phyloP scores from a whole-genome alignment of 768 basidiomycete species.

The Russula emetica region DNA sequence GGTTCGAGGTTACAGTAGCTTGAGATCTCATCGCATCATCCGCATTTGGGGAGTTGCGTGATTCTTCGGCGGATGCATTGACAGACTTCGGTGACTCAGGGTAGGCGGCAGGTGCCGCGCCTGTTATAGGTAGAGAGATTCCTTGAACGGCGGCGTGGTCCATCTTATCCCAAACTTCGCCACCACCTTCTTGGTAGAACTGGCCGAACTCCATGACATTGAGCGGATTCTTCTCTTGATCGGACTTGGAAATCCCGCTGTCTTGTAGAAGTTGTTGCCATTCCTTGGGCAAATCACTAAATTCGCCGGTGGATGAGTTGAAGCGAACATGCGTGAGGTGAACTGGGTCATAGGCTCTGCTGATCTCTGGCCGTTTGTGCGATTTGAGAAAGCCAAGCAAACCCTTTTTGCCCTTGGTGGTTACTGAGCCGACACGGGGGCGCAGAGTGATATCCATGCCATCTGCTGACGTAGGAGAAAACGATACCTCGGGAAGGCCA shows the following conservation, averaged over 20 bases:
- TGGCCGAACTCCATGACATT: constrained; percentile 98
- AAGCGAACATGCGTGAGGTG: constrained; percentile 2
- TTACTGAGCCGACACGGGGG: constrained; percentile 41
- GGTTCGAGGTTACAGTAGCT: neutral
- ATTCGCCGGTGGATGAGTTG: constrained; percentile 32
- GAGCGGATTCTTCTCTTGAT: constrained; percentile 97
- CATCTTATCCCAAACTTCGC: constrained; percentile 83
- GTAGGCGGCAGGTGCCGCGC: constrained; percentile 12
- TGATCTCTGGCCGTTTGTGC: constrained; percentile 83
- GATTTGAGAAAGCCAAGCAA: constrained; percentile 54
- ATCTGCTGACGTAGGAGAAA: constrained; percentile 23
- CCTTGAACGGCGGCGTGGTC: constrained; percentile 38
- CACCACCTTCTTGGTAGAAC: constrained; percentile 89
- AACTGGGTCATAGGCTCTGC: constrained; percentile 64
- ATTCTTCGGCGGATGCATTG: constrained; percentile 22
- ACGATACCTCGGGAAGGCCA: constrained; percentile 7
- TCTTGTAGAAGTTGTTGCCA: constrained; percentile 64
- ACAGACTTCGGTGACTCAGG: constrained; percentile 28
- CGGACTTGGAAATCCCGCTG: constrained; percentile 86
- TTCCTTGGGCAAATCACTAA: constrained; percentile 80
- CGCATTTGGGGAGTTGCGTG: constrained; percentile 18
- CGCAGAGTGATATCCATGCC: constrained; percentile 34
- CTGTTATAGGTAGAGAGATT: constrained; percentile 22
- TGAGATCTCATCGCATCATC: constrained; percentile 13
- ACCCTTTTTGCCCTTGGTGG: constrained; percentile 53